Base-by-base conservation (phyloP, 768 basidiomycete genomes). In the Mycena floridula region DNA sequence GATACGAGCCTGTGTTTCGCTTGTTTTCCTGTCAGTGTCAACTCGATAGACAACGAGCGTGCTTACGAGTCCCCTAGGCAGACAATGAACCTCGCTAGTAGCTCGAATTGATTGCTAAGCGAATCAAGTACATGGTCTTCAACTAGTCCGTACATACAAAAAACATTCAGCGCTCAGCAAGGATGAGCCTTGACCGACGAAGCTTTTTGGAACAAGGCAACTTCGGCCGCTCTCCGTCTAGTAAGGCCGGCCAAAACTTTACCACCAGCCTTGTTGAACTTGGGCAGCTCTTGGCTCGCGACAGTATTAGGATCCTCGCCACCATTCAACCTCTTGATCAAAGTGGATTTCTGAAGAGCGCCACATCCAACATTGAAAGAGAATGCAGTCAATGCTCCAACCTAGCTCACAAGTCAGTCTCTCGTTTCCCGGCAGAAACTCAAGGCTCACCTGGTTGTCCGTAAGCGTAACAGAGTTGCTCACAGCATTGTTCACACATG, bases 231-330 rank as follows among this genome's bases (percentile, higher is more conserved):
- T 28, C 61, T 46, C 18, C 60, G 50, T 3, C 44, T 55, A 18
- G 57, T 58, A 26, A 63, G 50, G 2, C 64, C 63, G 5, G 52
- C 50, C 15, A 61, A 48, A 13, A 60, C 58, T 32, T 49, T 30
- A 4, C 59, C 61, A 0, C 59, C 59, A 1, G 60, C 60, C 42
- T 56, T 53, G 25, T 55, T 57, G 56, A 58, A 62, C 53, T 59
- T 62, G 3, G 63, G 63, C 20, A 64, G 37, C 44, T 64, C 64
- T 51, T 60, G 46, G 8, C 54, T 51, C 20, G 62, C 61, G 18
- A 66, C 62, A 1, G 61, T 62, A 35, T 64, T 61, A 27, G 61
- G 62, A 25, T 59, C 48, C 46, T 63, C 53, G 3, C 62, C 63
- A 18, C 43, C 49, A 37, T 66, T 64, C 22, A 66, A 49, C 26